These are phyloP conservation scores for Scheffersomyces cryptocercus DNA, from an alignment of 1,139 yeast genomes.

Conservation along the genomic window DNA sequence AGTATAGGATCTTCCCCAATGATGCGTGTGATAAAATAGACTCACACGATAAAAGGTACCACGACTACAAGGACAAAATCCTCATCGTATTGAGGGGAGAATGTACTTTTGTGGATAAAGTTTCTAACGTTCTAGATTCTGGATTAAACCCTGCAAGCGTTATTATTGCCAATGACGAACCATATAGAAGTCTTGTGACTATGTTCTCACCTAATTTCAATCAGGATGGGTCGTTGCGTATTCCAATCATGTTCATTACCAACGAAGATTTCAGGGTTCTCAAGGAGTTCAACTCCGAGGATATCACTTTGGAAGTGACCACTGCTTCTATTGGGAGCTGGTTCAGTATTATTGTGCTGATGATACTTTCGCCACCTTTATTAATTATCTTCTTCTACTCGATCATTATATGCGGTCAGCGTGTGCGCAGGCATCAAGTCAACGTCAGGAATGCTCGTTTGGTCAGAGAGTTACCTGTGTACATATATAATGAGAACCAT, in stretches of 20 bases:
- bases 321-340: slow-evolving; percentile 45
- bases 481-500: slow-evolving; percentile 39
- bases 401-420: slow-evolving; percentile 33
- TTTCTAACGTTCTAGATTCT: slow-evolving; percentile 30
- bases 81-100: slow-evolving; percentile 41
- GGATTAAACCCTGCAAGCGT: slow-evolving; percentile 34
- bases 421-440: slow-evolving; percentile 26
- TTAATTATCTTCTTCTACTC: slow-evolving; percentile 39
- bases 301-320: slow-evolving; percentile 20
- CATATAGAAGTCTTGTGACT: slow-evolving; percentile 39
- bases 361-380: slow-evolving; percentile 47
- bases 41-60: slow-evolving; percentile 7
- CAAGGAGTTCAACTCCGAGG: slow-evolving; percentile 8
- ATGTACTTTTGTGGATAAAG: slow-evolving; percentile 46
- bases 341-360: slow-evolving; percentile 40
- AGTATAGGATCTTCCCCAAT: slow-evolving; percentile 27
- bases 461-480: slow-evolving; percentile 41
- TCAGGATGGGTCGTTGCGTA: slow-evolving; percentile 33
- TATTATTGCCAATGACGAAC: slow-evolving; percentile 45
- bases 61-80: slow-evolving; percentile 23
- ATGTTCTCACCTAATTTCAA: slow-evolving; percentile 46
- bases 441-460: slow-evolving; percentile 33
- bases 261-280: slow-evolving; percentile 36
- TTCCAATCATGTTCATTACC: slow-evolving; percentile 43
- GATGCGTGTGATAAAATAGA: slow-evolving; percentile 29